phyloP scores from a whole-genome alignment of 2,329 filamentous ascomycete genomes.

The Calonectria naviculata region DNA sequence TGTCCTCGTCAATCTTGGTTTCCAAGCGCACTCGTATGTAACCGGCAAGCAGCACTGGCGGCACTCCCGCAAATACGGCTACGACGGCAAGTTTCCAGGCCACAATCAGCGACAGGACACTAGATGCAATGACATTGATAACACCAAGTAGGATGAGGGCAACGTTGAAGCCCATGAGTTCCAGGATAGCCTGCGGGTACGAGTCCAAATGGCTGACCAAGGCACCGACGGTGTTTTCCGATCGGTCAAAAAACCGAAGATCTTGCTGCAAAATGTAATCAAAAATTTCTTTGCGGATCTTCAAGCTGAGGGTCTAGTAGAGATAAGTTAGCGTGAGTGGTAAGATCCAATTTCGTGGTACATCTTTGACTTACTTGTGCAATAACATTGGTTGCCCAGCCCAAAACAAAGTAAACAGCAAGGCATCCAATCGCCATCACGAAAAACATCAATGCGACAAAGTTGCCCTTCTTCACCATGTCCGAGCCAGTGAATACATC shows the following conservation, averaged over 20 bases:
- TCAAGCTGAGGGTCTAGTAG: constrained; percentile 23
- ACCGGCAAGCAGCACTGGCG: constrained; percentile 46
- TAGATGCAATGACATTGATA: constrained; percentile 48
- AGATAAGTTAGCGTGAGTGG: not conserved
- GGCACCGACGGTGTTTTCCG: constrained; percentile 50
- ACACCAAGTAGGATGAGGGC: constrained; percentile 47
- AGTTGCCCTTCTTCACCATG: constrained; percentile 55
- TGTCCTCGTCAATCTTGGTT: constrained; percentile 47
- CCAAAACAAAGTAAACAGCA: constrained; percentile 53
- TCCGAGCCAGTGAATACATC: constrained; percentile 50
- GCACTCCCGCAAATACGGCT: constrained; percentile 52
- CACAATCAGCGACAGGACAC: constrained; percentile 53
- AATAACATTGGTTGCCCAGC: constrained; percentile 45
- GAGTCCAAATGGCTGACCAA: constrained; percentile 47
- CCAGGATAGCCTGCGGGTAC: constrained; percentile 49
- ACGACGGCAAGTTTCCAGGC: constrained; percentile 61
- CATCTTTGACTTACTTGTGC: constrained; percentile 44
- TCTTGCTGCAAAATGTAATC: constrained; percentile 48
- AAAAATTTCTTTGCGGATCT: constrained; percentile 45
- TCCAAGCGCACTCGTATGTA: constrained; percentile 51
- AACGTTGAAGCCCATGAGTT: constrained; percentile 54
- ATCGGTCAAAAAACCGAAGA: constrained; percentile 52
- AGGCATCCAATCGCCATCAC: constrained; percentile 56
- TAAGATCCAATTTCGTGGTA: not conserved
- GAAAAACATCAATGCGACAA: constrained; percentile 65